Evolutionary conservation across 1,139 yeast genomes (phyloP), one percentile per base, ranked within the genome.

Genomic region (Hyphopichia burtonii): DNA sequence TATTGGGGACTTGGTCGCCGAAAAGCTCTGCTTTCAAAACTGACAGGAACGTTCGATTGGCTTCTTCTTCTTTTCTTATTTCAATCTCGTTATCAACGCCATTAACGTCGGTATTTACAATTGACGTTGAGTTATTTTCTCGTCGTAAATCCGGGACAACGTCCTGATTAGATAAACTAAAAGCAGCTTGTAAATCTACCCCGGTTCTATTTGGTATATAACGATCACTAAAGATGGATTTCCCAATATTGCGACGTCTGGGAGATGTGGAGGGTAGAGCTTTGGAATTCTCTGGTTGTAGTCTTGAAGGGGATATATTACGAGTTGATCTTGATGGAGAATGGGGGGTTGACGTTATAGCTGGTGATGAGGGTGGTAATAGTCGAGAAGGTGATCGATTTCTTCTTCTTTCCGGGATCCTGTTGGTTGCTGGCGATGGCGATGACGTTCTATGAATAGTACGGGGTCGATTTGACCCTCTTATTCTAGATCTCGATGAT

Each of bases 151-250:
- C 70, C 1, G 76, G 75, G 15, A 66, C 49, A 17, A 68, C 58
- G 31, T 75, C 75, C 51, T 76, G 75, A 54, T 72, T 67, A 39
- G 80, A 71, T 53, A 87, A 64, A 57, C 87, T 74, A 73, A 87
- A 82, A 1, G 96, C 96, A 0, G 97, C 91, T 55, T 89, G 95
- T 14, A 91, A 68, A 55, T 90, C 95, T 32, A 89, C 79, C 0
- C 96, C 96, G 2, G 86, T 82, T 44, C 98, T 66, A 46, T 80
- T 82, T 7, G 98, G 98, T 34, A 93, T 87, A 61, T 83, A 89
- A 42, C 99, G 66, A 60, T 91, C 98, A 45, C 88, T 82, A 61
- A 84, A 86, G 16, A 76, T 65, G 6, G 74, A 58, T 45, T 73
- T 71, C 38, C 71, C 70, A 43, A 63, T 62, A 38, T 56, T 53